Percentiles rank a stretch among this genome's conserved stretches.
phyloP scores from a whole-genome alignment of 768 basidiomycete genomes.

The Boletus coccyginus region DNA sequence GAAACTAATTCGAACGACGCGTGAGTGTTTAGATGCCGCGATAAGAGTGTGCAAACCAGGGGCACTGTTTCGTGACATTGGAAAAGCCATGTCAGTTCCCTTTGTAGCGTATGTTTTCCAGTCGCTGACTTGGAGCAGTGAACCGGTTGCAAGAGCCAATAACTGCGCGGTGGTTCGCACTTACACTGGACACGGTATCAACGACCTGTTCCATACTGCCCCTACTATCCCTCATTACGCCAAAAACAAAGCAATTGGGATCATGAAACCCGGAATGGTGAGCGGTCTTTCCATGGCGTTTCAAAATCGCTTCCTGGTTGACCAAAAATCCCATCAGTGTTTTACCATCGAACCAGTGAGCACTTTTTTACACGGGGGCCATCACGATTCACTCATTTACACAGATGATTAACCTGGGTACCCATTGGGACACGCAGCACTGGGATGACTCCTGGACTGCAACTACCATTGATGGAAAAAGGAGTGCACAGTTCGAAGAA shows the following conservation, averaged over 20 bases:
- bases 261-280: constrained; percentile 94
- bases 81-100: constrained; percentile 71
- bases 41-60: constrained; percentile 96
- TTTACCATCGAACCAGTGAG: constrained; percentile 82
- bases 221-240: constrained; percentile 96
- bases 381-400: constrained; percentile 1
- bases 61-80: constrained; percentile 82
- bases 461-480: constrained; percentile 85
- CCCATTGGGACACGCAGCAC: constrained; percentile 71
- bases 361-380: not conserved
- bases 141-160: constrained; percentile 78
- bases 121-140: constrained; percentile 43
- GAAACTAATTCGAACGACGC: constrained; percentile 79
- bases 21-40: constrained; percentile 81
- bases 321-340: constrained; percentile 34
- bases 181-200: constrained; percentile 90
- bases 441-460: constrained; percentile 99
- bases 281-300: constrained; percentile 23
- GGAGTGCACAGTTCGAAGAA: constrained; percentile 97
- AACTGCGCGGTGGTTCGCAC: constrained; percentile 90
- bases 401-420: constrained; percentile 92
- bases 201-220: constrained; percentile 77
- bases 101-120: constrained; percentile 8
- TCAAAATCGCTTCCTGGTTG: not conserved
- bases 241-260: constrained; percentile 88